Base-by-base conservation (phyloP, 179 eudicot species). In the Carnegiea gigantea region DNA sequence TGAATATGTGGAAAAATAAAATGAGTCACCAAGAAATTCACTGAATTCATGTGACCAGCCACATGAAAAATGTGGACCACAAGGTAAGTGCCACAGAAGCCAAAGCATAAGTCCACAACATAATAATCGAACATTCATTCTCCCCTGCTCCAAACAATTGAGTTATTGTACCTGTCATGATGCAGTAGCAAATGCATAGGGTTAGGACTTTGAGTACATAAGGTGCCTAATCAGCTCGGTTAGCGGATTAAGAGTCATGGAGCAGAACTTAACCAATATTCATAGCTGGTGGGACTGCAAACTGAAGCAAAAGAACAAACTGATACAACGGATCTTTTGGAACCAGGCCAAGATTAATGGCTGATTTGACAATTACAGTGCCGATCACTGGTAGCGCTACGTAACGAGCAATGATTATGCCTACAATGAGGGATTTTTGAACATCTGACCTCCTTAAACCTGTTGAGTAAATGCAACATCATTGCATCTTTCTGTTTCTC, bases 271-370 rank as follows among this genome's bases (percentile, higher is more conserved):
- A 86, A 90, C 97, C 95, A 49, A 91, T 91, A 79, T 90, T 89
- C 90, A 93, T 89, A 21, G 95, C 98, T 33, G 98, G 95, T 70
- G 96, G 96, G 77, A 93, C 86, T 12, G 94, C 92, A 87, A 85
- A 93, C 71, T 93, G 98, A 46, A 93, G 89, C 88, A 93, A 76
- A 76, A 93, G 98, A 82, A 92, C 88, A 77, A 92, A 93, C 75
- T 87, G 86, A 80, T 92, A 92, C 76, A 93, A 81, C 1, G 96
- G 90, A 85, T 92, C 86, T 64, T 83, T 75, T 0, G 84, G 87
- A 83, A 93, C 88, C 73, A 91, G 73, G 73, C 92, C 90, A 54
- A 89, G 81, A 67, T 80, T 81, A 13, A 88, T 38, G 28, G 94
- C 94, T 21, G 81, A 86, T 79, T 83, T 91, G 23, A 92, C 90